Conservation (phyloP, 2,329 filamentous ascomycete genomes). For the Penicillium sp. region DNA sequence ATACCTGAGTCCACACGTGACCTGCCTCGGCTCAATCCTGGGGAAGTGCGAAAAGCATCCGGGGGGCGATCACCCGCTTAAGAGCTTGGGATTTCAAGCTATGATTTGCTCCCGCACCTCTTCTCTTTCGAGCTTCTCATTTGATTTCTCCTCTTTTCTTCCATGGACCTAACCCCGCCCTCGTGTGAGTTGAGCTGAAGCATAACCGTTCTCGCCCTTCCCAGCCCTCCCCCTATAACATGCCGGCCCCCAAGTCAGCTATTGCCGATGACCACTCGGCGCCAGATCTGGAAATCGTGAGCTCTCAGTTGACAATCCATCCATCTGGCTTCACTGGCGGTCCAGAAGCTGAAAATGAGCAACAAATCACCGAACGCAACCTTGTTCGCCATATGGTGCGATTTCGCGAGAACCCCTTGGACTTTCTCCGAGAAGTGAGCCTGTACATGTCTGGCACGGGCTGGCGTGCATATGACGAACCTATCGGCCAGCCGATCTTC, state of each 20-base stretch:
- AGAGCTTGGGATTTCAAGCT: slow-evolving; percentile 19
- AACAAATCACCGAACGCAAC: slow-evolving; percentile 49
- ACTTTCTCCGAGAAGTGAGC: slow-evolving; percentile 90
- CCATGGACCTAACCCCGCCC: neutral
- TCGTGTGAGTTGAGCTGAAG: slow-evolving; percentile 2
- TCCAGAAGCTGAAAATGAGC: slow-evolving; percentile 41
- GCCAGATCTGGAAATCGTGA: slow-evolving; percentile 74
- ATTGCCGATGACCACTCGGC: slow-evolving; percentile 50
- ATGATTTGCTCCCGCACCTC: slow-evolving; percentile 10
- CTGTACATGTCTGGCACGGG: slow-evolving; percentile 89
- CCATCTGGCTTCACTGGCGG: slow-evolving; percentile 60
- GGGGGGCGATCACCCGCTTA: slow-evolving; percentile 21
- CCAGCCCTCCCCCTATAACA: slow-evolving; percentile 11
- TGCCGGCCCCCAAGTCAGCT: slow-evolving; percentile 32
- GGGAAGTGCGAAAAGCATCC: slow-evolving; percentile 22
- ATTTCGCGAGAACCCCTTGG: slow-evolving; percentile 69
- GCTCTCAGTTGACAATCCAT: slow-evolving; percentile 71
- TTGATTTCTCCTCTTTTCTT: neutral
- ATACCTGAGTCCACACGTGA: slow-evolving; percentile 19
- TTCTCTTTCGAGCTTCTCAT: neutral
- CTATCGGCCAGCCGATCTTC: slow-evolving; percentile 89
- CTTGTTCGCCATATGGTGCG: slow-evolving; percentile 73
- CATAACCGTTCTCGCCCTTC: neutral
- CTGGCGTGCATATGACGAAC: slow-evolving; percentile 90
- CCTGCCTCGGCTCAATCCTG: slow-evolving; percentile 27